Percentiles rank a stretch among this genome's conserved stretches.
phyloP scores from a whole-genome alignment of 176 grass and related monocot genomes.

The Leersia perrieri region DNA sequence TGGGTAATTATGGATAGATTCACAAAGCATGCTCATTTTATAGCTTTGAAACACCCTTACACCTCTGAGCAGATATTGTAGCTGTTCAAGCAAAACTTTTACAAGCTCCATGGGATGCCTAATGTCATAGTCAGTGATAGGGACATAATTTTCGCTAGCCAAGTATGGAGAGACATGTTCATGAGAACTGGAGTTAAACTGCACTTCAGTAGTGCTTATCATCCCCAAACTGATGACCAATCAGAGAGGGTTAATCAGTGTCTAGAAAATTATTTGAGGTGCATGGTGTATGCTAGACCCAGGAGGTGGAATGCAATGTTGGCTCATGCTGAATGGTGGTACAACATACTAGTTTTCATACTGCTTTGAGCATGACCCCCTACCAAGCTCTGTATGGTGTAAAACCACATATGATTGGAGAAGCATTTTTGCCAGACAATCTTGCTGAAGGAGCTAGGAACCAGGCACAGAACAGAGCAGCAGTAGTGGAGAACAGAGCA shows the following conservation, averaged over 20 bases:
- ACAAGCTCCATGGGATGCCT: background rate
- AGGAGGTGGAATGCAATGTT: background rate
- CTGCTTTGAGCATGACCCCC: background rate
- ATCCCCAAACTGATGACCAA: background rate
- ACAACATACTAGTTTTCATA: background rate
- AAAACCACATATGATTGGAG: background rate
- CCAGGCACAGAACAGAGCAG: too few relatives aligned
- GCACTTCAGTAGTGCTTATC: background rate
- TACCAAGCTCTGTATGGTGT: background rate
- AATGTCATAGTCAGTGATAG: background rate
- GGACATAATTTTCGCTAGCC: background rate
- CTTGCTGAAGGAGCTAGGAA: too few relatives aligned
- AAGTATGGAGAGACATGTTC: background rate
- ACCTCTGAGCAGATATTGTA: rapidly evolving
- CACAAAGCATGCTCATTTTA: background rate
- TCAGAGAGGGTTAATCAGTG: background rate
- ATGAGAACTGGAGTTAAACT: background rate
- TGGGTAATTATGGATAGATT: too few relatives aligned
- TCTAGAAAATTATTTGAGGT: background rate
- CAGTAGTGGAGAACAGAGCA: too few relatives aligned
- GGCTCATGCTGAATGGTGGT: background rate
- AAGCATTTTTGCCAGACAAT: background rate
- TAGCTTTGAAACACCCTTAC: background rate
- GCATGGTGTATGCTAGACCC: background rate
- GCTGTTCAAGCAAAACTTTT: background rate